Conservation (phyloP, 192 early-diverging fungal genomes). For the Martensiomyces pterosporus region DNA sequence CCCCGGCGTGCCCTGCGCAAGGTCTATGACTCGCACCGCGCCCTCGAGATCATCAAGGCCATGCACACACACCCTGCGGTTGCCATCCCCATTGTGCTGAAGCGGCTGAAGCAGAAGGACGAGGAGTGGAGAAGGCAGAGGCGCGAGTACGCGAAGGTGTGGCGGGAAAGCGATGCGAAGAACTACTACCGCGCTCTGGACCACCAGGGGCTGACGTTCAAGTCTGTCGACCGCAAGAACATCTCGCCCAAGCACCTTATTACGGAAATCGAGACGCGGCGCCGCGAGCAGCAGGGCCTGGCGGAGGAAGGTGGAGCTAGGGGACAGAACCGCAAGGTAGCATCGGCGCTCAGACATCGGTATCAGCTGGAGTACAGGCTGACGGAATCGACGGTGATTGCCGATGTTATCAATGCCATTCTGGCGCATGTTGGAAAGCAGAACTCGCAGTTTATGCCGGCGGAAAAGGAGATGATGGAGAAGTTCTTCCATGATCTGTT, state of each 20-base stretch:
- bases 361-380: constrained; percentile 84
- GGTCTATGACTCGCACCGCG: constrained; percentile 86
- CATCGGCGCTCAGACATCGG: constrained; percentile 47
- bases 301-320: constrained; percentile 22
- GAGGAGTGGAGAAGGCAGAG: constrained; percentile 83
- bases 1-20: constrained; percentile 93
- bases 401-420: constrained; percentile 73
- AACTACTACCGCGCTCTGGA: constrained; percentile 95
- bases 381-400: constrained; percentile 68
- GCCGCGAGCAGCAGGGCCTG: constrained; percentile 73
- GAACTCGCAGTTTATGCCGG: constrained; percentile 50
- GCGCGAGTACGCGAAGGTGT: constrained; percentile 94
- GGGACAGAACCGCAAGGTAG: constrained; percentile 39
- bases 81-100: constrained; percentile 90
- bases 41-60: constrained; percentile 84
- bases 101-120: constrained; percentile 95
- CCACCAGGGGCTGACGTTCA: constrained; percentile 90
- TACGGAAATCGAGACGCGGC: constrained; percentile 80
- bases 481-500: constrained; percentile 72
- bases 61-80: constrained; percentile 88
- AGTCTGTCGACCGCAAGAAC: constrained; percentile 77
- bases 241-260: constrained; percentile 74
- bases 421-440: constrained; percentile 66
- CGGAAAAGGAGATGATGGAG: constrained; percentile 71
- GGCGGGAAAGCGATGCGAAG: constrained; percentile 90